Evolutionary conservation across 2,329 filamentous ascomycete genomes (phyloP).

Genomic region (Phyllosticta citriasiana): DNA sequence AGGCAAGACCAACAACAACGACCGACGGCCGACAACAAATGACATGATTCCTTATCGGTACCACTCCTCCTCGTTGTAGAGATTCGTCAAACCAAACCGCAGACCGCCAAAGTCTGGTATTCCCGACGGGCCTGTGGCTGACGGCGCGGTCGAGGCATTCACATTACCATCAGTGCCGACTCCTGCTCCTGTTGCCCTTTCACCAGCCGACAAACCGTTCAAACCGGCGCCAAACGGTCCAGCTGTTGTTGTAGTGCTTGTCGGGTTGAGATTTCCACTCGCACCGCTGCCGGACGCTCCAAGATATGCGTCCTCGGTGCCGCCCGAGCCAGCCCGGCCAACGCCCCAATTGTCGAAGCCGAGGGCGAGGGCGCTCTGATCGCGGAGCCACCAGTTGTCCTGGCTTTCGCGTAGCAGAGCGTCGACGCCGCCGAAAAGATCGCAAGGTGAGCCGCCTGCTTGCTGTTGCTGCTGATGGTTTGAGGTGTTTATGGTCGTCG

Average conservation of each 20-base stretch:
- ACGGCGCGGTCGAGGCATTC: background rate
- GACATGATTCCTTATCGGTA: conserved; percentile 23
- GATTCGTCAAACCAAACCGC: conserved; percentile 11
- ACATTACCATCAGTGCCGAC: background rate
- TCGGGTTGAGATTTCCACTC: background rate
- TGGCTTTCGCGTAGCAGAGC: conserved; percentile 53
- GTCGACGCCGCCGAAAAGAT: conserved; percentile 51
- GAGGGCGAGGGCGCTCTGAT: conserved; percentile 50
- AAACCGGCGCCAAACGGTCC: background rate
- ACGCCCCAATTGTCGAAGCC: conserved; percentile 54
- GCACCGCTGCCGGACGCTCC: background rate
- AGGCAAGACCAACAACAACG: too few relatives aligned
- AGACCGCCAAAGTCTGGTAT: conserved; percentile 18
- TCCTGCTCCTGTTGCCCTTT: background rate
- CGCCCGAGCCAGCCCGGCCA: background rate
- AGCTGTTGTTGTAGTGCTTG: background rate
- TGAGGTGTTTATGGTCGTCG: background rate
- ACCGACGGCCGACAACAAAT: too few relatives aligned
- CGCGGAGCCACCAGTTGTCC: conserved; percentile 48
- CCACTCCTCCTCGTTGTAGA: conserved; percentile 33
- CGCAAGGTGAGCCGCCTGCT: conserved; percentile 33
- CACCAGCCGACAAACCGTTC: background rate
- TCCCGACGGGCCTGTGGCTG: conserved; percentile 4
- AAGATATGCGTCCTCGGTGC: conserved; percentile 3
- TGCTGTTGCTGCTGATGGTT: background rate